These are phyloP conservation scores for Aspergillus quadricinctus DNA, from an alignment of 2,329 filamentous ascomycete genomes.

Conservation along the genomic window DNA sequence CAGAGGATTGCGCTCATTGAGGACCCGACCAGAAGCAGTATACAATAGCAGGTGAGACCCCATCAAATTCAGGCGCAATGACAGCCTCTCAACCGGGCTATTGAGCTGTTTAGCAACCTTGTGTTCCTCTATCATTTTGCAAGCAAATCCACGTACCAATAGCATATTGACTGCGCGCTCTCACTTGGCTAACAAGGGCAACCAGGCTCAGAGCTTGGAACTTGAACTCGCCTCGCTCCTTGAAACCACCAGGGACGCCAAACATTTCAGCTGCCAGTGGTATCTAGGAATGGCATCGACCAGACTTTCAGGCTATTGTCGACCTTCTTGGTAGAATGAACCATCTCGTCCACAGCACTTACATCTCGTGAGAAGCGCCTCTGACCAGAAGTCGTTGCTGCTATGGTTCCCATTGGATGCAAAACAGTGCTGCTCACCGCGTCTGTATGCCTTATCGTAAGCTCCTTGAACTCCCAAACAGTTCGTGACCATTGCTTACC, in stretches of 20 bases:
- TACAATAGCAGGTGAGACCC: not conserved
- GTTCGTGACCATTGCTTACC: constrained; percentile 26
- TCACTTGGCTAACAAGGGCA: not conserved
- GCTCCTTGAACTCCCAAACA: not conserved
- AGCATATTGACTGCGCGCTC: not conserved
- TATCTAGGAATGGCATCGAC: constrained; percentile 27
- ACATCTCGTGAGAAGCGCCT: constrained; percentile 21
- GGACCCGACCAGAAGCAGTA: not conserved
- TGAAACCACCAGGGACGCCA: not conserved
- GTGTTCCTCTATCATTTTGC: not conserved
- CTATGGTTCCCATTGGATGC: constrained; percentile 44
- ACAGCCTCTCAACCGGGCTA: not conserved
- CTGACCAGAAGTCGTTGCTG: constrained; percentile 50
- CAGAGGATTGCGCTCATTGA: not conserved
- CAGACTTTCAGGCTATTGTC: constrained; percentile 42
- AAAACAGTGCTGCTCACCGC: constrained; percentile 43
- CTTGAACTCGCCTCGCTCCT: not conserved
- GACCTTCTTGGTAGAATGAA: not conserved
- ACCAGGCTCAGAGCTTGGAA: not conserved
- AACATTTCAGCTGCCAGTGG: not conserved
- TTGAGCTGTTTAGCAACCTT: not conserved
- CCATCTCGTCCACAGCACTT: constrained; percentile 8
- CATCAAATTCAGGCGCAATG: not conserved
- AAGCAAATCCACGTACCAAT: not conserved
- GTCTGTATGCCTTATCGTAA: constrained; percentile 31